Evolutionary conservation across 1,284 basidiomycete species (phyloP).

Genomic region (Limonomyces culmigenus): DNA sequence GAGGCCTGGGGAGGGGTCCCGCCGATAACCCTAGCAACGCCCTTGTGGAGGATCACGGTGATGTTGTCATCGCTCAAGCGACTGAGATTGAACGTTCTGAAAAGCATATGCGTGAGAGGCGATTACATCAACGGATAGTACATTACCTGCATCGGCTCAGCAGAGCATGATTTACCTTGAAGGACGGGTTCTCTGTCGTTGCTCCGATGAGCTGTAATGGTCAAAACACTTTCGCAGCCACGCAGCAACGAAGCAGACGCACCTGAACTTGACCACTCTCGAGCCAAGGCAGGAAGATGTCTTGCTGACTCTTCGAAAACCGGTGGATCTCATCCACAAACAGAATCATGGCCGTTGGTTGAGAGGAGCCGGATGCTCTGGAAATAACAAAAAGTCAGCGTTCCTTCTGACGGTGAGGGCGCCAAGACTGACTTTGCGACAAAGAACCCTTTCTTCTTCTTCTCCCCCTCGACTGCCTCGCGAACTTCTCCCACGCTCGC

Average conservation of each 20-base stretch:
- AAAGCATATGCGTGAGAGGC: conserved; percentile 1
- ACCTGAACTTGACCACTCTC: conserved; percentile 68
- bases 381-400: no score
- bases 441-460: not conserved
- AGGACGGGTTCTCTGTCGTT: conserved; percentile 88
- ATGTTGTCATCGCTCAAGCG: conserved; percentile 44
- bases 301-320: conserved; percentile 77
- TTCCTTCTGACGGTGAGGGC: no score
- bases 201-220: conserved; percentile 56
- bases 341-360: conserved; percentile 49
- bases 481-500: conserved; percentile 71
- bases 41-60: conserved; percentile 26
- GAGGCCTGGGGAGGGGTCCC: conserved; percentile 13
- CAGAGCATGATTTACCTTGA: conserved; percentile 65
- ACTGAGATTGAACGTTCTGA: conserved; percentile 49
- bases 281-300: conserved; percentile 17
- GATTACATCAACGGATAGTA: conserved; percentile 1
- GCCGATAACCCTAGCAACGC: conserved; percentile 33
- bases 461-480: conserved; percentile 27
- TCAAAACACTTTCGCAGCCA: not conserved
- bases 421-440: not conserved
- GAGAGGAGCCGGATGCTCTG: not conserved
- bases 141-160: conserved; percentile 50
- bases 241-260: not conserved
- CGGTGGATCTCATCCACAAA: conserved; percentile 85